phyloP scores from a whole-genome alignment of 2,329 filamentous ascomycete species.

The Ophiostoma quercus region DNA sequence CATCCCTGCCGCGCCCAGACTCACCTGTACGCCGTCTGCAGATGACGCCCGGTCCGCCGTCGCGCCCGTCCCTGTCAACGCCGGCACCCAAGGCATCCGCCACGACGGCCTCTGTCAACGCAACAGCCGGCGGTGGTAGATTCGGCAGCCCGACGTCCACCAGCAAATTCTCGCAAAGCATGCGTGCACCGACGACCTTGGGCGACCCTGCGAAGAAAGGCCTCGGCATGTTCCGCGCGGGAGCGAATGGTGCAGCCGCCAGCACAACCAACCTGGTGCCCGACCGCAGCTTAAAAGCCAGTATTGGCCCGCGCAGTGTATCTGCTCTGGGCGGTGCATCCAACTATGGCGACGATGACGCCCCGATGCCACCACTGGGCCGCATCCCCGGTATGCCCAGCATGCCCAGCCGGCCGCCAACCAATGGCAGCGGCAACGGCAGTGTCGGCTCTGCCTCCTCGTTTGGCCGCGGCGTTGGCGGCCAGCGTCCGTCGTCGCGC shows the following conservation, averaged over 20 bases:
- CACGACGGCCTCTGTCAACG: not conserved
- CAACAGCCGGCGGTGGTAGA: constrained; percentile 38
- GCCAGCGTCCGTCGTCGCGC: constrained; percentile 43
- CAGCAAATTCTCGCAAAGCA: constrained; percentile 58
- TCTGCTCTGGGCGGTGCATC: constrained; percentile 52
- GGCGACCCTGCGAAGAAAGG: constrained; percentile 56
- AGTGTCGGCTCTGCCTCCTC: constrained; percentile 39
- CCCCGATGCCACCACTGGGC: constrained; percentile 47
- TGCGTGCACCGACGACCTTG: constrained; percentile 39
- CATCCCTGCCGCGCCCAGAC: constrained; percentile 80
- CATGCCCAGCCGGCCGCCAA: constrained; percentile 41
- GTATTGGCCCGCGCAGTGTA: constrained; percentile 52
- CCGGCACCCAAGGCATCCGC: constrained; percentile 41
- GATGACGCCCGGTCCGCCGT: constrained; percentile 53
- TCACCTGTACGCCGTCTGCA: constrained; percentile 71
- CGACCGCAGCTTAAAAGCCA: constrained; percentile 46
- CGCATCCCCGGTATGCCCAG: constrained; percentile 35
- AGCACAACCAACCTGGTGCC: constrained; percentile 29
- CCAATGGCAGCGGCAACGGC: constrained; percentile 43
- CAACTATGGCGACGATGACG: constrained; percentile 52
- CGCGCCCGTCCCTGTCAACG: constrained; percentile 53
- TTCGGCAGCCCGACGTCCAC: constrained; percentile 60
- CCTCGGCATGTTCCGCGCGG: constrained; percentile 12
- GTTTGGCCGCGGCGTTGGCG: constrained; percentile 44
- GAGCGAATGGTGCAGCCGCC: not conserved